Evolutionary conservation across 2,329 filamentous ascomycete genomes (phyloP), one percentile per base, ranked within the genome.

Genomic region (Cladosporium austrohemisphaericum): DNA sequence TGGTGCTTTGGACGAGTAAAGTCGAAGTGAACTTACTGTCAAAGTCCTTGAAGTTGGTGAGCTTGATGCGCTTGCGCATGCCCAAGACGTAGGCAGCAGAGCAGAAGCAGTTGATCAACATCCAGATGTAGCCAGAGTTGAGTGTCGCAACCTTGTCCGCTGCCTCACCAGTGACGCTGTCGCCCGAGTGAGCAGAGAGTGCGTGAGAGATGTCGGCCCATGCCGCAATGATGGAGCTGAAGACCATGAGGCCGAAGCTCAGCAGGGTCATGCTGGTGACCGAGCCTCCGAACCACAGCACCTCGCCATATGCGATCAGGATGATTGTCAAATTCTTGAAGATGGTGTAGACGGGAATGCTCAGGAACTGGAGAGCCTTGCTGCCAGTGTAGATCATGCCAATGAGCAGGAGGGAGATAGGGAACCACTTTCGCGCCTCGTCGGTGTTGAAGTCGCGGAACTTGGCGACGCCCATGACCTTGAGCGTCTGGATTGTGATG

Each of bases 311-410:
- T 49, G 93, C 93, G 64, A 97, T 98, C 57, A 97, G 83, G 63
- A 98, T 97, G 69, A 95, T 98, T 54, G 93, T 97, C 76, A 98
- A 72, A 75, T 98, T 98, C 80, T 98, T 98, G 80, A 98, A 98
- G 68, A 98, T 98, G 49, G 93, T 98, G 74, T 98, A 98, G 20
- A 98, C 93, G 19, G 93, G 93, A 49, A 98, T 95, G 25, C 91
- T 96, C 54, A 98, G 86, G 72, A 85, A 97, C 72, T 96, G 90
- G 37, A 98, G 83, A 16, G 93, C 90, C 76, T 96, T 96, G 64
- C 88, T 93, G 64, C 89, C 85, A 49, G 93, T 97, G 74, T 97
- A 98, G 71, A 98, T 97, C 93, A 97, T 98, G 67, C 90, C 91
- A 65, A 97, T 93, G 57, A 98, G 84, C 54, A 97, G 86, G 49